Conservation (phyloP, 805 yeast genomes). For the Saccharomyces eubayanus region DNA sequence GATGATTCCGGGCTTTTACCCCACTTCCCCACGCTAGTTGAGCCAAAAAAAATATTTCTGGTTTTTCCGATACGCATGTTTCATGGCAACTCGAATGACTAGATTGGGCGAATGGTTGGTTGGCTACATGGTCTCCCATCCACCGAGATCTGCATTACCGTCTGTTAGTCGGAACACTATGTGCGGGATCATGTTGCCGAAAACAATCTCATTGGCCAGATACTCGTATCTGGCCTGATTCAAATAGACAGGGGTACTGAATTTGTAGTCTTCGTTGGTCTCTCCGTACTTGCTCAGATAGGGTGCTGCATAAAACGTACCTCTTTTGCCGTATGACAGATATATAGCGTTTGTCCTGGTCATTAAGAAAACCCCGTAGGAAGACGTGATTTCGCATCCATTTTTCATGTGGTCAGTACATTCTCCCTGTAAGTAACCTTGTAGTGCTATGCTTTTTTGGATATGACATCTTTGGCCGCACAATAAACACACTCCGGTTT, state of each 20-base stretch:
- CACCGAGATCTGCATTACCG: slow-evolving; percentile 76
- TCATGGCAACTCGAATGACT: slow-evolving; percentile 46
- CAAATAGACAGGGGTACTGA: slow-evolving; percentile 63
- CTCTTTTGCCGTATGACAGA: slow-evolving; percentile 58
- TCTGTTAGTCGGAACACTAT: slow-evolving; percentile 74
- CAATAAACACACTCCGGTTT: slow-evolving; percentile 80
- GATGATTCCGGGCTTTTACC: neutral
- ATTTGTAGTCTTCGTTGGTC: slow-evolving; percentile 60
- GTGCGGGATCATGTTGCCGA: slow-evolving; percentile 70
- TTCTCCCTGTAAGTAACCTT: slow-evolving; percentile 56
- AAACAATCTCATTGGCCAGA: slow-evolving; percentile 60
- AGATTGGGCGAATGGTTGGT: slow-evolving; percentile 81
- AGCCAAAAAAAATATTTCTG: neutral
- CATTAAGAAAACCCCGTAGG: slow-evolving; percentile 23
- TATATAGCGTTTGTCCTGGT: slow-evolving; percentile 25
- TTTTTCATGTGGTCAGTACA: slow-evolving; percentile 64
- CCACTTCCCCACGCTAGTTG: neutral
- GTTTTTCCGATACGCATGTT: neutral
- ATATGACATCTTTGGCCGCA: slow-evolving; percentile 65
- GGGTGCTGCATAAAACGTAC: slow-evolving; percentile 79
- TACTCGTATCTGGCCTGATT: slow-evolving; percentile 55
- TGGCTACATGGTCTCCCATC: slow-evolving; percentile 63
- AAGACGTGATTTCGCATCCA: slow-evolving; percentile 39
- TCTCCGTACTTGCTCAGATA: slow-evolving; percentile 84
- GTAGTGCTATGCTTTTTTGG: slow-evolving; percentile 45